A percentile compares a stretch with the other conserved stretches of the same genome.
Evolutionary conservation across 192 early-diverging fungal genomes (phyloP).

Genomic region (Funneliformis geosporum): DNA sequence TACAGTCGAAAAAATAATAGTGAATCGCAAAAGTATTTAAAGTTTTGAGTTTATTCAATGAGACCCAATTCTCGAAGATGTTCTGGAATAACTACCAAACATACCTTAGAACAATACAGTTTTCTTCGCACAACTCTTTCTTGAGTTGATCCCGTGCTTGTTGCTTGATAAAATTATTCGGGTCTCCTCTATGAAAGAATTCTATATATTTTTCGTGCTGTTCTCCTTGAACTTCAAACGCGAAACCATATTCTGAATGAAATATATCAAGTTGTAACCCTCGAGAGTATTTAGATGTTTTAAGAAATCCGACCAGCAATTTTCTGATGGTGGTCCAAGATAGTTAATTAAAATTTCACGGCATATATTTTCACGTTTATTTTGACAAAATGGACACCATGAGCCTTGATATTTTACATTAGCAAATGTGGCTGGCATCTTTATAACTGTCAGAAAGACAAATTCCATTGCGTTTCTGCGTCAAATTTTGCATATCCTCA

Average conservation of each 20-base stretch:
- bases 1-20: no score
- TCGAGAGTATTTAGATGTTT: background rate
- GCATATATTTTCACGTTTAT: background rate
- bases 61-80: no score
- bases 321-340: background rate
- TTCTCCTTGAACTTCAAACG: background rate
- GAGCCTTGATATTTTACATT: no score
- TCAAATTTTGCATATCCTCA: conserved; percentile 8
- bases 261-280: conserved; percentile 24
- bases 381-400: conserved; percentile 1
- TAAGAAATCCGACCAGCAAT: background rate
- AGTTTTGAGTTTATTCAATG: no score
- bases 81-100: no score
- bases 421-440: conserved; percentile 18
- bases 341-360: conserved; percentile 3
- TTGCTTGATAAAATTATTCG: no score
- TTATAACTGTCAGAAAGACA: conserved; percentile 26
- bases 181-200: no score
- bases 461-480: conserved; percentile 11
- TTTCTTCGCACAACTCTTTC: no score
- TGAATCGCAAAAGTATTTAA: no score
- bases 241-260: conserved; percentile 11
- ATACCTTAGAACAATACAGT: no score
- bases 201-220: conserved; percentile 12
- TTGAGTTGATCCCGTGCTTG: no score